Percentiles rank a stretch among this genome's conserved stretches.
These are phyloP conservation scores for Blastocystis hominis DNA, from an alignment of 352 stramenopile genomes.

Conservation along the genomic window DNA sequence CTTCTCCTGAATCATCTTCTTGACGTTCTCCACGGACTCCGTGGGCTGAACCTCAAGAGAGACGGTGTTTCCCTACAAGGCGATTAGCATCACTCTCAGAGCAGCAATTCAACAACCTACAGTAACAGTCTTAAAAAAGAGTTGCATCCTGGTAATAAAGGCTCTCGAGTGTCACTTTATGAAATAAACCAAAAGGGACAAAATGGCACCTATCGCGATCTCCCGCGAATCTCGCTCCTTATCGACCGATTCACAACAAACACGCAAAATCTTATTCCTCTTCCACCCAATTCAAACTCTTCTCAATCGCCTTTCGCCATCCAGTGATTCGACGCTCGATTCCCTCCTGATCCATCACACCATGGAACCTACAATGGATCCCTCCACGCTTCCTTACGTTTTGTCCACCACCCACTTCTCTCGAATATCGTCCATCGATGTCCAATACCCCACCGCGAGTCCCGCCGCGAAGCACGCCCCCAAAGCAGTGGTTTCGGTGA, in stretches of 20 bases:
- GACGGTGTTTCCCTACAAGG: slow-evolving; percentile 33
- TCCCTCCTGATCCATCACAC: slow-evolving; percentile 51
- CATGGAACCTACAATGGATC: background rate
- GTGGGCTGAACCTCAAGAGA: slow-evolving; percentile 32
- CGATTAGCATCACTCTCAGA: background rate
- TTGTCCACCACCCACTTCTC: slow-evolving; percentile 59
- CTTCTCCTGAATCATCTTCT: slow-evolving; percentile 54
- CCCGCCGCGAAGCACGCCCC: slow-evolving; percentile 89
- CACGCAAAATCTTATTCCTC: background rate
- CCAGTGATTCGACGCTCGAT: slow-evolving; percentile 19
- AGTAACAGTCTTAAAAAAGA: slow-evolving; percentile 41
- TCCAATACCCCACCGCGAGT: slow-evolving; percentile 88
- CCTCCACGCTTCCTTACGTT: slow-evolving; percentile 5
- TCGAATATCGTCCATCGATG: slow-evolving; percentile 71
- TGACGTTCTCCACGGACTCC: slow-evolving; percentile 22
- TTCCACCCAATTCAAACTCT: slow-evolving; percentile 55
- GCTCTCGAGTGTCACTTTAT: slow-evolving; percentile 17
- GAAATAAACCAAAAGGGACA: background rate
- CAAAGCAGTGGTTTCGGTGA: slow-evolving; percentile 90
- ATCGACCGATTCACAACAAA: background rate
- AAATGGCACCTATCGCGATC: background rate
- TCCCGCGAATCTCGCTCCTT: background rate
- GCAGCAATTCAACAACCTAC: background rate
- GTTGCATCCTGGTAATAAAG: background rate
- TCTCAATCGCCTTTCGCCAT: slow-evolving; percentile 54